Evolutionary conservation across 1,139 yeast species (phyloP).

Genomic region (Pneumocystis sp.): DNA sequence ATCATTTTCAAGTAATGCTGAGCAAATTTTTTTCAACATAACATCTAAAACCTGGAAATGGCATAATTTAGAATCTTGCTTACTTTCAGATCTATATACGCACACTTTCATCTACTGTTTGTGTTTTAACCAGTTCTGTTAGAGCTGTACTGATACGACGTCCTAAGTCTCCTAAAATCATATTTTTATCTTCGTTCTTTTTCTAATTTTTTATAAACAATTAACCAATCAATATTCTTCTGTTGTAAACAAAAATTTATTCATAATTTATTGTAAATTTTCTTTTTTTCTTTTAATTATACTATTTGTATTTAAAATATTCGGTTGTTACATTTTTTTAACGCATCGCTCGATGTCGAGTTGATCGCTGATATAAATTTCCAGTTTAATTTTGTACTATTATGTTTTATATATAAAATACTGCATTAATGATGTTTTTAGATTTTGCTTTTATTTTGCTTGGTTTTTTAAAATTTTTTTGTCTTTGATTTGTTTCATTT

Average conservation of each 20-base stretch:
- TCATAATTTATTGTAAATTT: not conserved
- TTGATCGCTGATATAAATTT: no score
- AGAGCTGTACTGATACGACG: slow-evolving; percentile 67
- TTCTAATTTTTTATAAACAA: not conserved
- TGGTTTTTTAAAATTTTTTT: not conserved
- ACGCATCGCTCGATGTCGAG: no score
- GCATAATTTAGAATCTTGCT: not conserved
- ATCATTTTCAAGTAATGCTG: slow-evolving; percentile 81
- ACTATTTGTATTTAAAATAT: no score
- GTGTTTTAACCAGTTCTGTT: slow-evolving; percentile 48
- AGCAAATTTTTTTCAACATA: slow-evolving; percentile 75
- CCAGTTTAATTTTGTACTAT: not conserved
- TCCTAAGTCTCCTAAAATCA: slow-evolving; percentile 95
- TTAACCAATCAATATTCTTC: not conserved
- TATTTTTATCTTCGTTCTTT: slow-evolving; percentile 19
- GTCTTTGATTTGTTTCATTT: not conserved
- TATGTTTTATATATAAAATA: no score
- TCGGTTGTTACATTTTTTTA: no score
- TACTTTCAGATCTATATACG: no score
- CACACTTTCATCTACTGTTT: slow-evolving; percentile 42
- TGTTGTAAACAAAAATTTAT: not conserved
- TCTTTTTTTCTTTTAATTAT: not conserved
- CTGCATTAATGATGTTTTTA: no score
- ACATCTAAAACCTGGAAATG: slow-evolving; percentile 36
- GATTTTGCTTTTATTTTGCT: not conserved